These are phyloP conservation scores for Voacanga thouarsii DNA, from an alignment of 257 asterid species.

Conservation along the genomic window DNA sequence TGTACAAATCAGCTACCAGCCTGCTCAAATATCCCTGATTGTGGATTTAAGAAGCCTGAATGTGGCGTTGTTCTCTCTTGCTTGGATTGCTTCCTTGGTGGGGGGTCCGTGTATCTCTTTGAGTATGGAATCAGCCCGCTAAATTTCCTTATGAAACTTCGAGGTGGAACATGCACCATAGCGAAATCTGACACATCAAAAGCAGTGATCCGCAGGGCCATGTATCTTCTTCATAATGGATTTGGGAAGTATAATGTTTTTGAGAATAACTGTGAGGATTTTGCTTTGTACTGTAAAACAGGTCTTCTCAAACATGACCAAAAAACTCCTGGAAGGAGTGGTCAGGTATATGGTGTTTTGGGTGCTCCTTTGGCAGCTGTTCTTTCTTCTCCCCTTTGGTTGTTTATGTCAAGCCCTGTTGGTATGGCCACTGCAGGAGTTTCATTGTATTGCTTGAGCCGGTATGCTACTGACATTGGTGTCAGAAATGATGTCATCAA, in stretches of 20 bases:
- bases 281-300: constrained; percentile 44
- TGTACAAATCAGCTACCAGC: constrained; percentile 4
- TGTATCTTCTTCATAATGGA: constrained; percentile 34
- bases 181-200: constrained; percentile 31
- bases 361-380: constrained; percentile 35
- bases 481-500: constrained; percentile 33
- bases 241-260: constrained; percentile 32
- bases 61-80: constrained; percentile 42
- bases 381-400: constrained; percentile 28
- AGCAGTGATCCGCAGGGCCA: constrained; percentile 29
- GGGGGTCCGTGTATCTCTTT: constrained; percentile 29
- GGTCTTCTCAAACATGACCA: constrained; percentile 29
- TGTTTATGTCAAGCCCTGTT: constrained; percentile 26
- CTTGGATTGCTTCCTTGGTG: constrained; percentile 35
- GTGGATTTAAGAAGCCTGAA: constrained; percentile 25
- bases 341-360: constrained; percentile 28
- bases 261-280: constrained; percentile 41
- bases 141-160: constrained; percentile 26
- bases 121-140: constrained; percentile 24
- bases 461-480: constrained; percentile 43
- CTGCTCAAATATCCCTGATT: constrained; percentile 26
- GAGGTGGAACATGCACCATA: constrained; percentile 44
- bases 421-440: constrained; percentile 23
- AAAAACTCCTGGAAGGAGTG: constrained; percentile 32
- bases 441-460: constrained; percentile 31